phyloP scores from a whole-genome alignment of 2,329 filamentous ascomycete species.

The Aspergillus latus region DNA sequence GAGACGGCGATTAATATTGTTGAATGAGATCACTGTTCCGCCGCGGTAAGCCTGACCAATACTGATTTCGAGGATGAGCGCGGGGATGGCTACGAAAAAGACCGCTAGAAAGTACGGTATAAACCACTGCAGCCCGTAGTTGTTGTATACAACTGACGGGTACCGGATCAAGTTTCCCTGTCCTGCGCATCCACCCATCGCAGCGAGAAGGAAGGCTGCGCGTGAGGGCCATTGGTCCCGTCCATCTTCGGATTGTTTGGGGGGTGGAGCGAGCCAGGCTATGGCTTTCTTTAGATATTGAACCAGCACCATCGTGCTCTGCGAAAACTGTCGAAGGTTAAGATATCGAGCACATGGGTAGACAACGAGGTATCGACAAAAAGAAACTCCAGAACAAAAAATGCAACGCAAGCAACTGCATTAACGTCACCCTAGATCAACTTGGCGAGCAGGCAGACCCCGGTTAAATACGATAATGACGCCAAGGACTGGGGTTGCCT shows the following conservation, averaged over 20 bases:
- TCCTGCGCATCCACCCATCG: conserved; percentile 60
- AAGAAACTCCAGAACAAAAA: neutral
- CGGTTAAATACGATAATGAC: neutral
- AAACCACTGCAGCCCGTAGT: conserved; percentile 61
- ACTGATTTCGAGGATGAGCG: conserved; percentile 56
- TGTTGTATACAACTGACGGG: conserved; percentile 61
- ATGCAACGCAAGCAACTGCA: neutral
- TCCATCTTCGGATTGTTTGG: conserved; percentile 41
- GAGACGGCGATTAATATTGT: conserved; percentile 54
- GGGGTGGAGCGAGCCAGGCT: conserved; percentile 35
- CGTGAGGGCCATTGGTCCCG: conserved; percentile 58
- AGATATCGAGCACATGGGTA: neutral
- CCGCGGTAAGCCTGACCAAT: conserved; percentile 57
- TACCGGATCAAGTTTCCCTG: conserved; percentile 61
- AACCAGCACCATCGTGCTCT: conserved; percentile 11
- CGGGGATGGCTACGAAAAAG: conserved; percentile 57
- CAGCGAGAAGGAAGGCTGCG: conserved; percentile 56
- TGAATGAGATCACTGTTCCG: conserved; percentile 56
- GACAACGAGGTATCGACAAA: neutral
- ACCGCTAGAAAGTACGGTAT: conserved; percentile 58
- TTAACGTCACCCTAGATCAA: neutral
- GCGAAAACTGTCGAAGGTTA: neutral
- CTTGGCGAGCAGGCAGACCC: neutral
- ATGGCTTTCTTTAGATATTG: conserved; percentile 24
- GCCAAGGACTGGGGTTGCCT: neutral